Evolutionary conservation across 495 filamentous ascomycete species (phyloP), one percentile per base, ranked within the genome.

Genomic region (Aspergillus mulundensis): DNA sequence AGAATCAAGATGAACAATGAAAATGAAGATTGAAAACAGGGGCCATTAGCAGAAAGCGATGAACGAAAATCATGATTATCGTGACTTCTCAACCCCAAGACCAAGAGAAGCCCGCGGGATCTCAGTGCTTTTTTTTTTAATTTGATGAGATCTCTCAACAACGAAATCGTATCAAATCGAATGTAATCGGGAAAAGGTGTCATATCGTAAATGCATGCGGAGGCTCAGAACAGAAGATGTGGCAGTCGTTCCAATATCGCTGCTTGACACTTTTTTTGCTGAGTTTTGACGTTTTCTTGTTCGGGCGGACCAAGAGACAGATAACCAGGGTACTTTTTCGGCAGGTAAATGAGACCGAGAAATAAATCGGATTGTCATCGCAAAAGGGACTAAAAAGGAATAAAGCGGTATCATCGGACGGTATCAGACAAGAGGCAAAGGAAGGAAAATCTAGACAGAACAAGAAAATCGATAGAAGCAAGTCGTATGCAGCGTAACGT

Each of bases 21-120:
- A 63, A 21, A 51, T 50, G 53, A 52, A 61, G 53, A 64, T 56
- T 41, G 56, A 24, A 41, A 49, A 61, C 50, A 55, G 11, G 34
- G 32, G 42, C 34, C 49, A 55, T 53, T 44, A 59, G 54, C 48
- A 54, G 50, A 19, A 42, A 47, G 46, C 32, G 43, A 63, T 60
- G 49, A 60, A 56, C 39, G 42, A 69, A 60, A 63, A 61, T 76
- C 75, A 66, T 79, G 59, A 76, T 74, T 72, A 69, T 77, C 71
- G 69, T 75, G 66, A 70, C 73, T 70, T 67, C 69, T 70, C 55
- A 50, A 58, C 59, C 50, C 57, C 56, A 50, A 54, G 55, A 48
- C 39, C 60, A 41, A 52, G 46, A 60, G 53, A 53, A 51, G 56
- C 56, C 54, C 20, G 52, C 43, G 20, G 41, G 41, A 56, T 51